Base-by-base conservation (phyloP, 495 filamentous ascomycete genomes). In the Trichoderma parareesei region DNA sequence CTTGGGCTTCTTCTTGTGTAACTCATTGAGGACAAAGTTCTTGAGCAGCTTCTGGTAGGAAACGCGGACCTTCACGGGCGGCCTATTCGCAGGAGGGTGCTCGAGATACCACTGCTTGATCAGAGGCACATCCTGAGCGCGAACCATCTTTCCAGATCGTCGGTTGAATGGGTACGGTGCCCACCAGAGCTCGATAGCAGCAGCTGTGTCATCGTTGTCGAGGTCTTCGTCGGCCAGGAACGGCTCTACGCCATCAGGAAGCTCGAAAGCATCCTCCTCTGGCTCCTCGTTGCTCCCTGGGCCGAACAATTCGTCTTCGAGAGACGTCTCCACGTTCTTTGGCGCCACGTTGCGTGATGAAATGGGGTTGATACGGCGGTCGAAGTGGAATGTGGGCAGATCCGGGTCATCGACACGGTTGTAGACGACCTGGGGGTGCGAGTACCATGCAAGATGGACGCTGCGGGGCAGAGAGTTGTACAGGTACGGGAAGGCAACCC, bases 61-160 rank as follows among this genome's bases (percentile, higher is more conserved):
- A n/a, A 99, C 95, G 69, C 95, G 86, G 59, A 98, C 93, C 74
- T 99, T 99, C 67, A 97, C 93, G 5, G 95, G 92, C 71, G 97
- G 92, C 64, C 80, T 79, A 43, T 63, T 57, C 40, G 90, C 90
- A 67, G 89, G 86, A 41, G 92, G 94, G 75, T 98, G 95, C 76
- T 98, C 92, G 38, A 98, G 79, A 71, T 99, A 99, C 91, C 92
- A 98, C 72, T 98, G 95, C 76, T 99, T 99, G 53, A 99, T 90
- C 20, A 99, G 79, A 8, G 95, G 91, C 27, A 99, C 94, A 76
- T 99, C 95, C 75, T 99, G 90, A 33, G 95, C 94, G 49, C 95
- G 87, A 18, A 97, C 91, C 90, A 95, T 99, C 68, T 87, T 87
- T n/a, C 95, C 95, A n/a, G 92, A 97, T 43, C 95, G 85, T 69